Base-by-base conservation (phyloP, 2,329 filamentous ascomycete species). In the Beauveria sp. region DNA sequence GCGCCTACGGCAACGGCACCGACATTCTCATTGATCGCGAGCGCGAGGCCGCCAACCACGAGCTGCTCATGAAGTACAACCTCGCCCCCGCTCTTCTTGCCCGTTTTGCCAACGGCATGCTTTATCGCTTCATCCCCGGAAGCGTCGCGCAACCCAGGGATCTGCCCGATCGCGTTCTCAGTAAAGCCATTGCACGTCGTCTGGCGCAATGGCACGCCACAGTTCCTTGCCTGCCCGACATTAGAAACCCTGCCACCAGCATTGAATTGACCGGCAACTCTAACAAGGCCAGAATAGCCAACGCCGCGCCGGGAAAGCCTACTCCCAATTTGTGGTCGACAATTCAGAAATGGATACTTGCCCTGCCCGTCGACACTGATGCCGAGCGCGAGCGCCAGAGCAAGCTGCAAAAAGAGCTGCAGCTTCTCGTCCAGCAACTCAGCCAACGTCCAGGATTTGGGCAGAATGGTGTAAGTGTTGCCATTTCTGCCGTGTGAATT, bases 1-100 rank as follows among this genome's bases (percentile, higher is more conserved):
- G 95, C 68, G 95, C 95, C 65, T 99, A 97, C 75, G 95, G 95
- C 68, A 88, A 95, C 73, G 91, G 93, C 66, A 98, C 95, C 67
- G 92, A 96, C 71, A 83, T 98, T 60, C 83, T 99, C 68, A 99
- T 99, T 76, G 95, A 99, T 78, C 89, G 95, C 67, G 90, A 96
- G 78, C 88, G 93, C 82, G 87, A 85, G 81, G 83, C 82, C 1
- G 81, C 86, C 69, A 88, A 88, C 72, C 95, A 99, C 76, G 92
- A 92, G 72, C 83, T 97, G 62, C 87, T 98, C 65, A 91, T 93
- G 77, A 85, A 85, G 67, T 81, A 92, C 69, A 86, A 87, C 68
- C 87, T 99, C 60, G 95, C 95, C 22, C 95, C 95, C 43, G 81
- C 89, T 64, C 82, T 99, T 58, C 83, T 98, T 63, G 95, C 93